Percentiles rank a stretch among this genome's conserved stretches.
Conservation (phyloP, 2,329 filamentous ascomycete genomes). For the Phaeosphaeriaceae sp. region DNA sequence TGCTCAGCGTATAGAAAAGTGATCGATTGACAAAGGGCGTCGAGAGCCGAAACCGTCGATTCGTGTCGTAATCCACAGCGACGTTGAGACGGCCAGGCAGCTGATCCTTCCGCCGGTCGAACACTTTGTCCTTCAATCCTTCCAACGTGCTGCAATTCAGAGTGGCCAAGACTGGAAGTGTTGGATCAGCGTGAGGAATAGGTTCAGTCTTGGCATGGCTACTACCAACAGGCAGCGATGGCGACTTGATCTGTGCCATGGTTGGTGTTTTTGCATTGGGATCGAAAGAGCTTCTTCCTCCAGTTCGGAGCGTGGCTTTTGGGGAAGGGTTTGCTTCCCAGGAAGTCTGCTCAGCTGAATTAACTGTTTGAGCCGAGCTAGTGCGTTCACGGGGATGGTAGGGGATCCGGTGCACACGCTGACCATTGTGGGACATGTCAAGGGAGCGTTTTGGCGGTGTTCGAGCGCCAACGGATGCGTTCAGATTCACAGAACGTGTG, state of each 20-base stretch:
- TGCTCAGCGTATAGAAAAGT: slow-evolving; percentile 41
- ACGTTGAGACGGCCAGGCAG: slow-evolving; percentile 16
- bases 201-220: not conserved
- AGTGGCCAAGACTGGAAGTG: slow-evolving; percentile 27
- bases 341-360: slow-evolving; percentile 2
- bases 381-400: slow-evolving; percentile 21
- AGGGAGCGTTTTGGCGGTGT: slow-evolving; percentile 8
- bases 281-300: slow-evolving; percentile 21
- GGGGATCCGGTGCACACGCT: slow-evolving; percentile 37
- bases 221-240: not conserved
- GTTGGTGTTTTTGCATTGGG: slow-evolving; percentile 11
- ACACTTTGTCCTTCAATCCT: slow-evolving; percentile 34
- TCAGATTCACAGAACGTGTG: slow-evolving; percentile 11
- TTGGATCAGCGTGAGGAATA: not conserved
- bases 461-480: slow-evolving; percentile 5
- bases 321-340: slow-evolving; percentile 10
- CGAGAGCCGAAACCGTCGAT: slow-evolving; percentile 16
- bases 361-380: slow-evolving; percentile 10
- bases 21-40: slow-evolving; percentile 41
- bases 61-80: slow-evolving; percentile 27
- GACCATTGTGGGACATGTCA: slow-evolving; percentile 31
- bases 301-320: slow-evolving; percentile 24
- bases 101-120: slow-evolving; percentile 18
- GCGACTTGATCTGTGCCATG: not conserved
- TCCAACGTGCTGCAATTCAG: slow-evolving; percentile 39